These are phyloP conservation scores for Penicillium concentricum DNA, from an alignment of 2,329 filamentous ascomycete species.

Conservation along the genomic window DNA sequence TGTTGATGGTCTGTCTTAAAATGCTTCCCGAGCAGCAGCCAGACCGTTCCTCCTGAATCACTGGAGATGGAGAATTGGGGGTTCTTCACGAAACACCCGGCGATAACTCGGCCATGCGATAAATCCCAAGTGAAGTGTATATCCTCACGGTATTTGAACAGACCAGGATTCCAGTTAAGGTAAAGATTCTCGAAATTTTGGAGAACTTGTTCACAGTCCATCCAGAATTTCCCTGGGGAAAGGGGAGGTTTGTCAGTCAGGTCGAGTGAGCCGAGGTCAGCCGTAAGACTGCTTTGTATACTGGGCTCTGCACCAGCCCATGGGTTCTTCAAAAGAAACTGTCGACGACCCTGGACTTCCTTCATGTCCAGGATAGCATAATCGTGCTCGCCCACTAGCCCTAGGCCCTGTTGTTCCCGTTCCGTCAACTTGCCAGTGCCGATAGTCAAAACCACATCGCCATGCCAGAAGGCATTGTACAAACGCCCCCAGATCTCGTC, in stretches of 20 bases:
- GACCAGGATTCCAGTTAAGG: constrained; percentile 89
- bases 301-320: constrained; percentile 71
- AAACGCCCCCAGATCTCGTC: constrained; percentile 76
- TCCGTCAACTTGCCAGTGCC: constrained; percentile 80
- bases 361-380: constrained; percentile 85
- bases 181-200: constrained; percentile 96
- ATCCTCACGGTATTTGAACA: constrained; percentile 81
- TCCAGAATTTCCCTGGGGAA: constrained; percentile 84
- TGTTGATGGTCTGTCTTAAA: constrained; percentile 67
- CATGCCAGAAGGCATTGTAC: constrained; percentile 68
- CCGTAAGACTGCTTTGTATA: constrained; percentile 14
- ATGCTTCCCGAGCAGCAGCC: constrained; percentile 84
- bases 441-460: constrained; percentile 83
- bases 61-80: constrained; percentile 60
- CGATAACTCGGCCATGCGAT: constrained; percentile 54
- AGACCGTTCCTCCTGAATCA: constrained; percentile 62
- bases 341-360: constrained; percentile 60
- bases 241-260: constrained; percentile 22
- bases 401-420: constrained; percentile 75
- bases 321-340: constrained; percentile 88
- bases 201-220: constrained; percentile 79
- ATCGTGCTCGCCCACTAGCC: constrained; percentile 86
- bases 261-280: constrained; percentile 11
- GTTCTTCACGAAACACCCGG: constrained; percentile 69
- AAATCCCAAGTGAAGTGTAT: constrained; percentile 84